Base-by-base conservation (phyloP, 2,329 filamentous ascomycete species). In the Penicillium sp. region DNA sequence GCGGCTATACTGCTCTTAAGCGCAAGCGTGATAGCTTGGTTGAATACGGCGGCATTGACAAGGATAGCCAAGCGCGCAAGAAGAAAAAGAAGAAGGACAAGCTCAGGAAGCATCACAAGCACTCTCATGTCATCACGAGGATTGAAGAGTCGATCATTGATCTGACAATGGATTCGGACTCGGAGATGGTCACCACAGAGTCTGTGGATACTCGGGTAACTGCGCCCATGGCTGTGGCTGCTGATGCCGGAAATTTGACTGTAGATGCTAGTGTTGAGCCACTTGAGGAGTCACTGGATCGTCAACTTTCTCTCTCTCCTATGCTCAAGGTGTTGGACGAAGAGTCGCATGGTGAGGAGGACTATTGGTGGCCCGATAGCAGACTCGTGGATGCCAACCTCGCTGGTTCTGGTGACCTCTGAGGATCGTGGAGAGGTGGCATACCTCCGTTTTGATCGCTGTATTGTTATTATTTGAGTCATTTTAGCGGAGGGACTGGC, bases 361-460 rank as follows among this genome's bases (percentile, higher is more conserved):
- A 79, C 53, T 69, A 72, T 57, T 79, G 76, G 76, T 78, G 75
- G 71, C 76, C 75, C 16, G 67, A 67, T n/a, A 75, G 70, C 57
- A 59, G 67, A 10, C 53, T 63, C 26, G 67, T 77, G 10, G 69
- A 77, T 55, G 67, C 75, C 0, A 76, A 77, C 25, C 25, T 57
- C 0, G 19, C 13, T 11, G 22, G 19, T 6, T 6, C 45, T n/a
- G 45, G 40, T 30, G 55, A 42, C 25, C 19, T 48, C 13, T 56
- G 22, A 45, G 38, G 25, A 16, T 26, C 28, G 6, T 28, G n/a
- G 13, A n/a, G n/a, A 3, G 6, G 19, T 19, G 48, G 13, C 13
- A 10, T 52, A 14, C 25, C 28, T 35, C 49, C 19, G 14, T 48
- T 30, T 35, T 6, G 2, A 40, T 40, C 26, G 22, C 13, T 28